These are phyloP conservation scores for Cystobasidiaceae sp. DNA, from an alignment of 1,284 basidiomycete species.

Conservation along the genomic window DNA sequence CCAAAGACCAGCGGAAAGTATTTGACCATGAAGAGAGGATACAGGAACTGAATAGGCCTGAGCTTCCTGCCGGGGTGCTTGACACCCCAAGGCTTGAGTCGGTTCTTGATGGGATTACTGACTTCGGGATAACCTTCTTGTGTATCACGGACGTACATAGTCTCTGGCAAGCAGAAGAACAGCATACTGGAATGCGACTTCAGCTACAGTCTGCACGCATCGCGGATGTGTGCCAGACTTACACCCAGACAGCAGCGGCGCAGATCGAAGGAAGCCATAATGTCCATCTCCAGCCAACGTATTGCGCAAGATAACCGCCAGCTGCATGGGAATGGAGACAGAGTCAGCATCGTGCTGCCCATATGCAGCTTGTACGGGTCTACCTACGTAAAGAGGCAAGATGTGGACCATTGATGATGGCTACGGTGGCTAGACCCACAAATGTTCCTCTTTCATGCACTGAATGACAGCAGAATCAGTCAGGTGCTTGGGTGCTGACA, in stretches of 20 bases:
- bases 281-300: slow-evolving; percentile 30
- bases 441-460: slow-evolving; percentile 24
- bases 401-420: slow-evolving; percentile 27
- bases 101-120: neutral
- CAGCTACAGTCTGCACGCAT: neutral
- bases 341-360: neutral
- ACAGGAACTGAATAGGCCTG: slow-evolving; percentile 5
- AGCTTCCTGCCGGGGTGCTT: slow-evolving; percentile 24
- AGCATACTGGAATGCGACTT: neutral
- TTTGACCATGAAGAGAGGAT: slow-evolving; percentile 20
- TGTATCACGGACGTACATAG: slow-evolving; percentile 17
- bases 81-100: slow-evolving; percentile 18
- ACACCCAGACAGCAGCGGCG: slow-evolving; percentile 13
- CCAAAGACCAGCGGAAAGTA: slow-evolving; percentile 19
- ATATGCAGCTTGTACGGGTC: neutral
- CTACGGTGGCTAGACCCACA: slow-evolving; percentile 21
- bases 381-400: slow-evolving; percentile 22
- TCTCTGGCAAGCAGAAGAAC: slow-evolving; percentile 28
- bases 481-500: neutral
- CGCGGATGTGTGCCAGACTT: neutral
- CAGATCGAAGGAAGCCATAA: slow-evolving; percentile 25
- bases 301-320: slow-evolving; percentile 26
- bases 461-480: neutral
- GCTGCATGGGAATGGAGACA: neutral
- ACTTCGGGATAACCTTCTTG: slow-evolving; percentile 19